Base-by-base conservation (phyloP, 2,329 filamentous ascomycete genomes). In the Fusarium newnesense region DNA sequence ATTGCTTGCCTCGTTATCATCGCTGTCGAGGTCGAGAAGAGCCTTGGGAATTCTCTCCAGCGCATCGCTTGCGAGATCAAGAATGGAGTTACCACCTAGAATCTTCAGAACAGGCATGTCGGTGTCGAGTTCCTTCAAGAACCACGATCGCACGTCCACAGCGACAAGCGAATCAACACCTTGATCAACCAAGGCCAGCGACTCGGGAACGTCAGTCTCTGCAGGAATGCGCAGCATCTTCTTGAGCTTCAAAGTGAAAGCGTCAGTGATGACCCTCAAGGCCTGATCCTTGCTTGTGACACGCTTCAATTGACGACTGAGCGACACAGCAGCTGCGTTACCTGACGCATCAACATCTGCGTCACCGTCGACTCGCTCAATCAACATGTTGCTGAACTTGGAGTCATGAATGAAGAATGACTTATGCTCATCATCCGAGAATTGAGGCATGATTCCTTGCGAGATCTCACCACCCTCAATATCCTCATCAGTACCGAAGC, bases 141-240 rank as follows among this genome's bases (percentile, higher is more conserved):
- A 87, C 87, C 87, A 89, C 4, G 83, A 79, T 4, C 86, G 82
- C 4, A 85, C 83, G 80, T 79, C 78, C 2, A 81, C 79, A n/a
- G 80, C 80, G 0, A 81, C 68, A 13, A 83, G 64, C 0, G 79
- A 79, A 58, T 82, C 80, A 12, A 80, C 67, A 2, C 79, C 80
- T 5, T 50, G 54, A 37, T 65, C 60, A 0, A 57, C 50, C n/a
- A 28, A 32, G 18, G 40, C 64, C 13, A 54, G 42, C 3, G 66
- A 26, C 46, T 56, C 53, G 28, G 54, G 54, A 9, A 60, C 53
- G 2, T 47, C 61, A n/a, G 58, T 21, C 28, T 60, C 58, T 9
- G 28, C 36, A 19, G 58, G 58, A n/a, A 60, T 54, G 11, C 58
- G 61, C 0, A 66, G 49, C 63, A 66, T 66, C 21, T 62, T 66